Conservation (phyloP, 345 rosid species). For the Murraya paniculata region DNA sequence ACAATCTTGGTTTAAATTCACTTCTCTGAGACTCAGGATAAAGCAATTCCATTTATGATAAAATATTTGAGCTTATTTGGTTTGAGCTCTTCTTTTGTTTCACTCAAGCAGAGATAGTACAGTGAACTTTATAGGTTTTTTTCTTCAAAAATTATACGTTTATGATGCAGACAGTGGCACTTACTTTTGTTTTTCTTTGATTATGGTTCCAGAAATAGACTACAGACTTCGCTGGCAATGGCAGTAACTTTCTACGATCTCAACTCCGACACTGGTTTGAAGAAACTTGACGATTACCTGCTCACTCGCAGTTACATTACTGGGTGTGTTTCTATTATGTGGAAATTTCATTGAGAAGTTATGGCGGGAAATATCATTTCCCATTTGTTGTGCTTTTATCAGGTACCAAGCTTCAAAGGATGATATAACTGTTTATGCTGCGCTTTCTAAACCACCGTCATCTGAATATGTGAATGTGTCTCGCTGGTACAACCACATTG, state of each 20-base stretch:
- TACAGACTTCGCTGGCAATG: conserved; percentile 27
- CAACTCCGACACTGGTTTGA: conserved; percentile 58
- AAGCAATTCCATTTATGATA: no score
- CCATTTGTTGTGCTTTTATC: background rate
- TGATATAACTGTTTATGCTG: conserved; percentile 56
- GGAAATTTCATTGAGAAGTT: no score
- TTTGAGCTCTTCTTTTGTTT: no score
- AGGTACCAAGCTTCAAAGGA: conserved; percentile 97
- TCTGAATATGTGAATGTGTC: conserved; percentile 58
- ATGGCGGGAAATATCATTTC: background rate
- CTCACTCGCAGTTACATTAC: conserved; percentile 82
- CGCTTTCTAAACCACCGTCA: conserved; percentile 60
- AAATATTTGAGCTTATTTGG: no score
- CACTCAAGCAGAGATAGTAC: no score
- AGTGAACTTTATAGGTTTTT: no score
- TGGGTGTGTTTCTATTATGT: conserved; percentile 42
- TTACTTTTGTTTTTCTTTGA: background rate
- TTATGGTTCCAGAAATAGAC: background rate
- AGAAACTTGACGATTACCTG: conserved; percentile 79
- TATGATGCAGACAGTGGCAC: background rate
- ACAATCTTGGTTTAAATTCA: no score
- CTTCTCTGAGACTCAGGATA: no score
- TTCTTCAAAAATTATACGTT: background rate
- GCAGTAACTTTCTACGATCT: conserved; percentile 55
- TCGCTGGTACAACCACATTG: conserved; percentile 85